Base-by-base conservation (phyloP, 148 eudicot species). In the Camellia sinensis region DNA sequence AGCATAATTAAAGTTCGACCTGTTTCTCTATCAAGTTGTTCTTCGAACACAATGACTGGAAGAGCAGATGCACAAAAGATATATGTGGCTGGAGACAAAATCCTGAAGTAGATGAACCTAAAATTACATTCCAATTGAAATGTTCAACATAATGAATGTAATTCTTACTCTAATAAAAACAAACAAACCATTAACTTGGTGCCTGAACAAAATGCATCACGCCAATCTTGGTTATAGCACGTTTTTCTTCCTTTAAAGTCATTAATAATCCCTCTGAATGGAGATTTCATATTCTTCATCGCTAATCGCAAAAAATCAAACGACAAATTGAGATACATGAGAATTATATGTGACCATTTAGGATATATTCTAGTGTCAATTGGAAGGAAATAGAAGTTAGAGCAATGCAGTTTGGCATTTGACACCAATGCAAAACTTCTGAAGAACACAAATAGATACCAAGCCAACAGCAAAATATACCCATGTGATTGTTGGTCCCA, bases 31-130 rank as follows among this genome's bases (percentile, higher is more conserved):
- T 83, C 85, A 59, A 90, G 87, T 78, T 90, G 91, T 74, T 87
- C 93, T 61, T 91, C 91, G 75, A 90, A 90, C 67, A 90, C 93
- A 13, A 90, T 85, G 40, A 88, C 93, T 69, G 93, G 93, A 80
- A 90, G 93, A 37, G 93, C 91, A 72, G 93, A 90, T 54, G 93
- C 91, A 75, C 88, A 90, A 74, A 90, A 90, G 69, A 90, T 87
- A 80, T 87, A 88, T 8, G 89, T 85, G 63, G 91, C 87, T 67
- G 93, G 93, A 53, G 93, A 91, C 73, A 88, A 62, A 77, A 90
- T 90, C 88, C 93, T 88, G 59, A 18, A 7, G 46, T 7, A 43
- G 6, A 19, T 3, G 4, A 63, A 63, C 11, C 0, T 21, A 13
- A 56, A 56, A 9, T 56, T 56, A 7, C 50, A 46, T 46, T 46